Evolutionary conservation across 495 filamentous ascomycete genomes (phyloP).

Genomic region (Terfezia boudieri): DNA sequence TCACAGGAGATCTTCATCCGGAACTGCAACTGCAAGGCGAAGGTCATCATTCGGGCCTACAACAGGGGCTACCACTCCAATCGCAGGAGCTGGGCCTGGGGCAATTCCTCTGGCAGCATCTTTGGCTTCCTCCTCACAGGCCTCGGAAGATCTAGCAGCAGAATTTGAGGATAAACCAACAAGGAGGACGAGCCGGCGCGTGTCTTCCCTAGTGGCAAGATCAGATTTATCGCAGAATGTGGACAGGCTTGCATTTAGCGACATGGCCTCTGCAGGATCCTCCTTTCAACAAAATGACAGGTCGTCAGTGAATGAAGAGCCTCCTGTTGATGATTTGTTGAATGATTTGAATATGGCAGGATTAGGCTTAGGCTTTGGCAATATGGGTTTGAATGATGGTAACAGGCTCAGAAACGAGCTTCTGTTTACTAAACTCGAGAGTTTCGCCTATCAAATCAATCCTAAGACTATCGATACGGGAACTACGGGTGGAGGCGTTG

Average conservation of each 20-base stretch:
- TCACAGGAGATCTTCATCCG: slow-evolving; percentile 15
- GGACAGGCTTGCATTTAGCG: neutral
- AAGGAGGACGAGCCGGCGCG: slow-evolving; percentile 54
- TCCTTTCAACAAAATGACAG: slow-evolving; percentile 7
- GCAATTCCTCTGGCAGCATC: slow-evolving; percentile 10
- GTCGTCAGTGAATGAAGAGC: slow-evolving; percentile 16
- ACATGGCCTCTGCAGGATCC: neutral
- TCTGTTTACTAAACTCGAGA: slow-evolving; percentile 48
- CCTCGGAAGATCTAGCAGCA: slow-evolving; percentile 36
- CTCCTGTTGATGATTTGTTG: slow-evolving; percentile 42
- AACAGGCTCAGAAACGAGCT: slow-evolving; percentile 53
- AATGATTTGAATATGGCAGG: slow-evolving; percentile 41
- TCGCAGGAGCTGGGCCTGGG: slow-evolving; percentile 26
- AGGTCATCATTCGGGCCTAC: slow-evolving; percentile 73
- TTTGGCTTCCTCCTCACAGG: slow-evolving; percentile 5
- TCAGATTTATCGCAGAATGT: slow-evolving; percentile 51
- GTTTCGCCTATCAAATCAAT: slow-evolving; percentile 38
- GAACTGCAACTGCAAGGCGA: slow-evolving; percentile 22
- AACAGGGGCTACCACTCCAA: slow-evolving; percentile 59
- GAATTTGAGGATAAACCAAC: slow-evolving; percentile 42
- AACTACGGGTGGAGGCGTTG: neutral
- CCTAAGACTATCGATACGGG: neutral
- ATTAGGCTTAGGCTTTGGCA: slow-evolving; percentile 17
- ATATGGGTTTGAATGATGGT: slow-evolving; percentile 43
- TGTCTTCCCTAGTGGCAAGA: slow-evolving; percentile 82